These are phyloP conservation scores for Bretschneidera sinensis DNA, from an alignment of 345 rosid genomes.

Conservation along the genomic window DNA sequence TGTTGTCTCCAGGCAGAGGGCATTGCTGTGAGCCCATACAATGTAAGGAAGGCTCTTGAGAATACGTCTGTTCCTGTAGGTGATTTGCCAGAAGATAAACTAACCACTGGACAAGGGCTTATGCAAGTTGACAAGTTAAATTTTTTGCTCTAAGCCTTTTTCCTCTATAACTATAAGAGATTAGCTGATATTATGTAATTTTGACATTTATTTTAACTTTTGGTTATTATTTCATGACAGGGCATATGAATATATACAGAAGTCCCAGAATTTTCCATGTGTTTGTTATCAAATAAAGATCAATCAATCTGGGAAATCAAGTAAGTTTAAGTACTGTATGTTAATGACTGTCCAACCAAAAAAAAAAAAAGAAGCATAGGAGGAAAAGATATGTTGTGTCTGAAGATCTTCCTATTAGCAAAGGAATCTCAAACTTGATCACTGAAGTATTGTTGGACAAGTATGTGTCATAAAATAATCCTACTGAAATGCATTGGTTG, in stretches of 20 bases:
- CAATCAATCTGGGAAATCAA: conserved; percentile 70
- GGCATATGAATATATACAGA: conserved; percentile 72
- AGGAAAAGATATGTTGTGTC: background rate
- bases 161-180: background rate
- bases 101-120: conserved; percentile 92
- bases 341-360: no score
- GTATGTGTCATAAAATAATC: no score
- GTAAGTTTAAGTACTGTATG: conserved; percentile 57
- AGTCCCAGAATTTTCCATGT: conserved; percentile 46
- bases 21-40: conserved; percentile 79
- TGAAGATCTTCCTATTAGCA: background rate
- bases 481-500: no score
- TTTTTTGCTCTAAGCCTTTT: conserved; percentile 17
- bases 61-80: conserved; percentile 77
- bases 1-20: conserved; percentile 60
- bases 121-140: conserved; percentile 93
- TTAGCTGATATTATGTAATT: conserved; percentile 15
- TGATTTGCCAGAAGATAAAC: conserved; percentile 69
- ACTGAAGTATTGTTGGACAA: background rate
- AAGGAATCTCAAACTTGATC: background rate
- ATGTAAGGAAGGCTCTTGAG: conserved; percentile 85
- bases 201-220: conserved; percentile 20
- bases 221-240: conserved; percentile 40
- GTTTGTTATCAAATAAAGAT: conserved; percentile 72
- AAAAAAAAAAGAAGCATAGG: no score